Evolutionary conservation across 129 eudicot species (phyloP).

Genomic region (Pulicaria dysenterica): DNA sequence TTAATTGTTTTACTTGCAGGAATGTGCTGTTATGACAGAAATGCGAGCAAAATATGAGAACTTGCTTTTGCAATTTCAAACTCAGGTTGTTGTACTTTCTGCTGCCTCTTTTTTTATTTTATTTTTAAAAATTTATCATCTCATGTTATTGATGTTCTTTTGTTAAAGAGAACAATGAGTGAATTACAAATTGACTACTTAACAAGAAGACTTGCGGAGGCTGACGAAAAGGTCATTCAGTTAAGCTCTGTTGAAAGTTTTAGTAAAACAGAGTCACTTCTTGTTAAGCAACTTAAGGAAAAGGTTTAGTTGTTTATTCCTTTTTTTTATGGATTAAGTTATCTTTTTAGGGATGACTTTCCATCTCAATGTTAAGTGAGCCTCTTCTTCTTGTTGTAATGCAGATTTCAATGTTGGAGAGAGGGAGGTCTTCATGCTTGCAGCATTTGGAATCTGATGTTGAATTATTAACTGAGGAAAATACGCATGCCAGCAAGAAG

Average conservation of each 20-base stretch:
- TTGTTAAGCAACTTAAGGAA: conserved; percentile 75
- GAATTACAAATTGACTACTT: conserved; percentile 64
- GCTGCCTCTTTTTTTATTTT: not conserved
- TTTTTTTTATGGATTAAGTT: not conserved
- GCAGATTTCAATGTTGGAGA: conserved; percentile 73
- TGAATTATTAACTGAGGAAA: conserved; percentile 63
- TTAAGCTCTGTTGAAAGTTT: conserved; percentile 20
- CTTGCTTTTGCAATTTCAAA: conserved; percentile 59
- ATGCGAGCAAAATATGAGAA: conserved; percentile 71
- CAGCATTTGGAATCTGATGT: conserved; percentile 54
- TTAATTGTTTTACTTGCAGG: conserved; percentile 51
- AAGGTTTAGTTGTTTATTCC: conserved; percentile 52
- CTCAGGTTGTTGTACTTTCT: conserved; percentile 54
- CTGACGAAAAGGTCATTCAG: conserved; percentile 25
- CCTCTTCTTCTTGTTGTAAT: conserved; percentile 19
- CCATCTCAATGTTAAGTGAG: not conserved
- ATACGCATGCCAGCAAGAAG: conserved; percentile 46
- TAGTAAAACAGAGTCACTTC: conserved; percentile 52
- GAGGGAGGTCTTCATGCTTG: conserved; percentile 66
- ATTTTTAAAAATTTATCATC: not conserved
- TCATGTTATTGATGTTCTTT: conserved; percentile 7
- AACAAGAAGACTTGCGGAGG: conserved; percentile 61
- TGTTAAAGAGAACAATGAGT: conserved; percentile 58
- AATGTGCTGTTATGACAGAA: conserved; percentile 54
- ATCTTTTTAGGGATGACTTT: conserved; percentile 20